Base-by-base conservation (phyloP, 148 eudicot species). In the Dysphania ambrosioides region DNA sequence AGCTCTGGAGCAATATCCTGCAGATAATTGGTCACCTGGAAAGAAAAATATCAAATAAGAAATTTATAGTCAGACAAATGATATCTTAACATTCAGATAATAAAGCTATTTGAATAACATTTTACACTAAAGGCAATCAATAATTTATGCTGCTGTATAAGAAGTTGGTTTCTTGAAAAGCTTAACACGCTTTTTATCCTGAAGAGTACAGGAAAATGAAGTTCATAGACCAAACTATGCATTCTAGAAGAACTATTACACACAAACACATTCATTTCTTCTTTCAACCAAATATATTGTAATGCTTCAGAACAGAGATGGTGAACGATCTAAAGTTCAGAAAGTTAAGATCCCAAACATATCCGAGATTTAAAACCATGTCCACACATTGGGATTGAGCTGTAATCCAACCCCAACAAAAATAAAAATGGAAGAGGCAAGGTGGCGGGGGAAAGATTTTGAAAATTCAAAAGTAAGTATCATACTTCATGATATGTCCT, bases 401-500 rank as follows among this genome's bases (percentile, higher is more conserved):
- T 34, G 29, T 27, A 34, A 62, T 26, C 44, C 15, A 56, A 63
- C 56, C 34, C 21, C 21, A 31, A 49, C n/a, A 40, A 72, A 58
- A 34, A 29, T 6, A 10, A 67, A 41, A 66, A 1, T 7, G 24
- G 49, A 10, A 9, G 24, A 30, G 31, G 2, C 23, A 9, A 10
- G 29, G 35, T 5, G 38, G 3, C 18, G 23, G 24, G 29, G 18
- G 21, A 4, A 44, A n/a, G 16, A 27, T 4, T 21, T 27, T 29
- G 19, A 12, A 26, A 31, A 26, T 59, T 11, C 29, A 31, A 16
- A 56, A 67, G 55, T 27, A 27, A 10, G 66, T 58, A 2, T 55
- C 82, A 79, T 87, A 94, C 98, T 93, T 95, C 96, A 70, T 92
- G 92, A 86, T 91, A 92, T 68, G 87, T 92, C 86, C 98, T 87